Evolutionary conservation across 73 alveolate genomes (phyloP).

Genomic region (Paramecium caudatum): DNA sequence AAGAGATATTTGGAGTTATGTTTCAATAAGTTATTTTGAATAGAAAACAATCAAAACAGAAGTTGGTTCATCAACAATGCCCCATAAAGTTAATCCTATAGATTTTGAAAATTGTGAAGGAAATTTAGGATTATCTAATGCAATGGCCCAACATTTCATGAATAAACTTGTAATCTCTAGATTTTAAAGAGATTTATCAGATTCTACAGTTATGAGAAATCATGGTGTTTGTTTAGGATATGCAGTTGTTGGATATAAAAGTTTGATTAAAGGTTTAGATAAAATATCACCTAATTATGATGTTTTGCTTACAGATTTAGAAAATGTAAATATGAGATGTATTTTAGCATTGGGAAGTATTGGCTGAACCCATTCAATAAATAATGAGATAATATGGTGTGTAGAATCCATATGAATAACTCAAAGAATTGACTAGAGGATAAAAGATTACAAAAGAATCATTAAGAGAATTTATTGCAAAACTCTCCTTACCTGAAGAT

Average conservation of each 20-base stretch:
- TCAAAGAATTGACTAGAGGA: constrained; percentile 94
- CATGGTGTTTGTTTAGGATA: constrained; percentile 91
- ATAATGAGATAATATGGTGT: constrained; percentile 89
- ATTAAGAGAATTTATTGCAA: constrained; percentile 74
- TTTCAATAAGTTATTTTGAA: constrained; percentile 88
- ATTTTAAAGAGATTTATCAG: constrained; percentile 92
- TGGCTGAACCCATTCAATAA: constrained; percentile 93
- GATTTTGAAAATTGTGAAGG: constrained; percentile 97
- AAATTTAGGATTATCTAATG: constrained; percentile 90
- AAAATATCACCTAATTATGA: constrained; percentile 87
- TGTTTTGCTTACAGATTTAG: constrained; percentile 79
- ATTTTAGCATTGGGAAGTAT: constrained; percentile 86
- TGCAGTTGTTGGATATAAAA: constrained; percentile 80
- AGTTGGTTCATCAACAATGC: constrained; percentile 97
- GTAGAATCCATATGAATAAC: constrained; percentile 88
- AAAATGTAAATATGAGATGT: neutral
- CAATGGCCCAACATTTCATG: constrained; percentile 81
- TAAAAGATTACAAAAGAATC: constrained; percentile 80
- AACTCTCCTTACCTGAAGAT: constrained; percentile 77
- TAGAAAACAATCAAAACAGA: constrained; percentile 83
- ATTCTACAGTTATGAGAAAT: constrained; percentile 94
- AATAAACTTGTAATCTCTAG: constrained; percentile 90
- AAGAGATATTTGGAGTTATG: constrained; percentile 93
- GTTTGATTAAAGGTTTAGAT: constrained; percentile 85
- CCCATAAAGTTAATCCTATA: constrained; percentile 95